Base-by-base conservation (phyloP, 2,329 filamentous ascomycete genomes). In the Aspergillus eucalypticola region DNA sequence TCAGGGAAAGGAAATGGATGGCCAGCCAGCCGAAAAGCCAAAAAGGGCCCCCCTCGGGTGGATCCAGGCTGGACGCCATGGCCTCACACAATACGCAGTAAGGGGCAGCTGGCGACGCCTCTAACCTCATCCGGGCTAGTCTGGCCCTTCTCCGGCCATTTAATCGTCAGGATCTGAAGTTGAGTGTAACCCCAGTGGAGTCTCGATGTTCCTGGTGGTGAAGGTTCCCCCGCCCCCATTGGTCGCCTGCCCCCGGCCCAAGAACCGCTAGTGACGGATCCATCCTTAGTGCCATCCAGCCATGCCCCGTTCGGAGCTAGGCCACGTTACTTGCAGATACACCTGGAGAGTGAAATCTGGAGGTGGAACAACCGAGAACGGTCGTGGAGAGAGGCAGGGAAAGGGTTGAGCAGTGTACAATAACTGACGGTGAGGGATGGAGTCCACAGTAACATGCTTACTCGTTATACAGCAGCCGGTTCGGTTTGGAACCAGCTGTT, bases 81-180 rank as follows among this genome's bases (percentile, higher is more conserved):
- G 53, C 53, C 41, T 46, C 53, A 55, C 53, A 35, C 32, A 35
- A 35, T 35, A 35, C 32, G 32, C 32, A 35, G 53, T 55, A 55
- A 55, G 53, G 53, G 53, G 53, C 53, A 55, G 39, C 46, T 50
- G 46, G 46, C 46, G 46, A 44, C 13, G 27, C 39, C 41, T 41
- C 42, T 44, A 46, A n/a, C 39, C 42, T 17, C 5, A 32, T 44
- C 23, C 19, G 53, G 39, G 5, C 39, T 44, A 55, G 42, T 11
- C 27, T 17, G 8, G n/a, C 39, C 35, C 21, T 25, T 32, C 39
- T 25, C 17, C 25, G 53, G 39, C 53, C 53, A 55, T 44, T 46
- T 29, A 55, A 55, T 55, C 53, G 53, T 23, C 39, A 55, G 53
- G 53, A 55, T 55, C 53, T 44, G 23, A 41, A 32, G 17, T 46